phyloP scores from a whole-genome alignment of 148 eudicot species.

The Linanthus parryae region DNA sequence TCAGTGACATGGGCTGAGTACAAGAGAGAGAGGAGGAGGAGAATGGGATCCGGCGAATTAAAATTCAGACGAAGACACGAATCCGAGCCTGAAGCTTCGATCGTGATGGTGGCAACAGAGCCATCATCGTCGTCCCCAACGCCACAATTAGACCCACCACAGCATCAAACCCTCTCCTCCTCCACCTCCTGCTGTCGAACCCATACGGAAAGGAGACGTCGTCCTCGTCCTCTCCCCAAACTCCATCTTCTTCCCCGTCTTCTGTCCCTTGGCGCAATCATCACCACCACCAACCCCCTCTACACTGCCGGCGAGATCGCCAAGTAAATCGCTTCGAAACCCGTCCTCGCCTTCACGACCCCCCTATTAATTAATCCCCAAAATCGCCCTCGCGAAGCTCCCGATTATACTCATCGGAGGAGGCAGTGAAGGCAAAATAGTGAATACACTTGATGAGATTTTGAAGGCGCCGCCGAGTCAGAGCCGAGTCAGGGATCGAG shows the following conservation, averaged over 20 bases:
- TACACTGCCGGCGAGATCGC: constrained; percentile 56
- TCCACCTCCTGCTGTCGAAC: too few species aligned
- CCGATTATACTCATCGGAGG: constrained; percentile 43
- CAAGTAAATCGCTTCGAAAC: constrained; percentile 57
- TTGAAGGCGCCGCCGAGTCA: constrained; percentile 27
- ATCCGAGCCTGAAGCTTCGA: too few species aligned
- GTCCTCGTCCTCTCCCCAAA: constrained; percentile 74
- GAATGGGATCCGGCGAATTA: too few species aligned
- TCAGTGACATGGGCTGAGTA: too few species aligned
- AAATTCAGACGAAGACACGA: too few species aligned
- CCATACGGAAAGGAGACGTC: constrained; percentile 81
- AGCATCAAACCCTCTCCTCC: too few species aligned
- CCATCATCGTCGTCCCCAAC: too few species aligned
- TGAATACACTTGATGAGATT: constrained; percentile 42
- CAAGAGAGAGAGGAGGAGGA: too few species aligned
- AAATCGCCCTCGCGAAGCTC: constrained; percentile 36
- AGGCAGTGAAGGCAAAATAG: too few species aligned
- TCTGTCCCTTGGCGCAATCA: constrained; percentile 71
- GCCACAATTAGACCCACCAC: too few species aligned
- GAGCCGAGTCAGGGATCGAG: constrained; percentile 40
- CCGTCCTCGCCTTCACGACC: constrained; percentile 60
- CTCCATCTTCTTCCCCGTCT: constrained; percentile 77
- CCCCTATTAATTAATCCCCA: constrained; percentile 42
- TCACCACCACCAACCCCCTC: constrained; percentile 85
- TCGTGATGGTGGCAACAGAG: too few species aligned